Percentiles rank a stretch among this genome's conserved stretches.
Evolutionary conservation across 768 basidiomycete species (phyloP).

Genomic region (Boletus reticulatus): DNA sequence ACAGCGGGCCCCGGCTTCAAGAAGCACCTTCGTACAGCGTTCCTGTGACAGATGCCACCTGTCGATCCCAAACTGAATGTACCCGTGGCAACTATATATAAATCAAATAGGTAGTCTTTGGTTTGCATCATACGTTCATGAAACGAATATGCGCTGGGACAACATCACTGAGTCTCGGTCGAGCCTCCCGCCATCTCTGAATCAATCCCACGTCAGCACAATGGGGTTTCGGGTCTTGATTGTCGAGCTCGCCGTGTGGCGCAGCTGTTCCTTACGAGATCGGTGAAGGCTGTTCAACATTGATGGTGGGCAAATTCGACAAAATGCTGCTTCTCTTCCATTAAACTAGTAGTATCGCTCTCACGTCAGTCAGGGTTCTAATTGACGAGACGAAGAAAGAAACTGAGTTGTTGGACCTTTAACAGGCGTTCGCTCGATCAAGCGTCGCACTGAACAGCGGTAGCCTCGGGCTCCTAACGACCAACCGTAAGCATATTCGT

Average conservation of each 20-base stretch:
- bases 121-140: background rate
- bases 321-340: slow-evolving; percentile 14
- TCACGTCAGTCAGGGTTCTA: slow-evolving; percentile 11
- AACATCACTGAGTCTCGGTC: no score
- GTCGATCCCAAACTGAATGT: slow-evolving; percentile 6
- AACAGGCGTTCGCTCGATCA: no score
- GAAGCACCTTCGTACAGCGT: slow-evolving; percentile 14
- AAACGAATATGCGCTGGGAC: no score
- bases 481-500: background rate
- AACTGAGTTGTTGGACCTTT: background rate
- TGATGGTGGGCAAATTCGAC: slow-evolving; percentile 5
- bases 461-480: no score
- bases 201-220: no score
- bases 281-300: background rate
- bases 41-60: background rate
- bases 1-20: slow-evolving; percentile 1
- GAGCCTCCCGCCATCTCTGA: no score
- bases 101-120: background rate
- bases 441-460: background rate
- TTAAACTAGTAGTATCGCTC: slow-evolving; percentile 5
- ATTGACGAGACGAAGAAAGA: background rate
- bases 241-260: slow-evolving; percentile 21
- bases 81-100: background rate
- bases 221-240: no score
- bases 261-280: slow-evolving; percentile 11